These are phyloP conservation scores for Condylostoma magnum DNA, from an alignment of 169 alveolate genomes.

Conservation along the genomic window DNA sequence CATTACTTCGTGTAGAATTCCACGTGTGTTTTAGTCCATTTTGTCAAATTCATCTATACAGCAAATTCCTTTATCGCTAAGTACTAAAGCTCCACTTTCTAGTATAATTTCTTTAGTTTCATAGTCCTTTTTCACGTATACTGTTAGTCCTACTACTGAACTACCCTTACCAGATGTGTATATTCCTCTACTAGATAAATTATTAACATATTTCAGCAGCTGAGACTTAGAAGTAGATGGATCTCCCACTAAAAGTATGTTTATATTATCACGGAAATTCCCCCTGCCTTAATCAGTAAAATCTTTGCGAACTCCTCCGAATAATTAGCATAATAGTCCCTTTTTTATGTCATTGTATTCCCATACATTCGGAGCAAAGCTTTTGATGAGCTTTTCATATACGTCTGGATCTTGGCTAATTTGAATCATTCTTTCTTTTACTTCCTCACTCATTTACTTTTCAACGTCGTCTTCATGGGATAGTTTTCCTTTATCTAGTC, in stretches of 20 bases:
- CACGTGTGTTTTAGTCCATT: constrained; percentile 98
- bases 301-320: constrained; percentile 94
- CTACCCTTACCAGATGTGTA: constrained; percentile 98
- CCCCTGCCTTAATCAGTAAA: background rate
- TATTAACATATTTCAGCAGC: constrained; percentile 94
- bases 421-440: constrained; percentile 68
- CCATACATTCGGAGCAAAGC: constrained; percentile 98
- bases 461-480: constrained; percentile 32
- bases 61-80: constrained; percentile 98
- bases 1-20: constrained; percentile 98
- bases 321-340: constrained; percentile 93
- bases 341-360: constrained; percentile 94
- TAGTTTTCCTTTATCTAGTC: constrained; percentile 43
- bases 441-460: constrained; percentile 65
- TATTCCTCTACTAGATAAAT: constrained; percentile 95
- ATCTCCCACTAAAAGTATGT: constrained; percentile 98
- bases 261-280: constrained; percentile 91
- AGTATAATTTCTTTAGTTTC: constrained; percentile 95
- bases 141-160: constrained; percentile 98
- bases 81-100: constrained; percentile 99
- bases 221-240: constrained; percentile 99
- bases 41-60: constrained; percentile 99
- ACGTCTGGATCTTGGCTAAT: constrained; percentile 85
- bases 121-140: constrained; percentile 96
- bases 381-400: constrained; percentile 91